phyloP scores from a whole-genome alignment of 208 protist genomes.

The Angomonas deanei region DNA sequence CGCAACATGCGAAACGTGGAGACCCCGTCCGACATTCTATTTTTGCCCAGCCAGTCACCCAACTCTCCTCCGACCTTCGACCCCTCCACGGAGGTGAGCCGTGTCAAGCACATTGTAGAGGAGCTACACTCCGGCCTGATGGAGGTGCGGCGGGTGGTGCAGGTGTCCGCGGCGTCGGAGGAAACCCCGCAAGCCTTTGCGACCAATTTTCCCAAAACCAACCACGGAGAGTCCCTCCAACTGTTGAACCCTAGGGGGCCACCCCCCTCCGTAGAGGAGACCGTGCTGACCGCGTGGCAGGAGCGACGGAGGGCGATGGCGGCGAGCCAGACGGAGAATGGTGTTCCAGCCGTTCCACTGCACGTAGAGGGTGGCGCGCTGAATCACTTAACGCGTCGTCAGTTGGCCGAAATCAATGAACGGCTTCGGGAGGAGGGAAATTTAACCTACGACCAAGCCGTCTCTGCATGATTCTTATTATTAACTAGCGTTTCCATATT shows the following conservation, averaged over 20 bases:
- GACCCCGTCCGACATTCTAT: background rate
- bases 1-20: background rate
- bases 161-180: background rate
- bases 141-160: slow-evolving; percentile 4
- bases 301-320: background rate
- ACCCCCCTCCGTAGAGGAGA: background rate
- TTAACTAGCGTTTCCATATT: background rate
- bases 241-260: background rate
- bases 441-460: slow-evolving; percentile 1
- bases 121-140: background rate
- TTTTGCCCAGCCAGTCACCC: background rate
- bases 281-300: background rate
- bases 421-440: background rate
- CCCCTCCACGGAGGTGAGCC: background rate
- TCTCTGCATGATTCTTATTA: background rate
- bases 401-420: background rate
- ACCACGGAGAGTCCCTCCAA: background rate
- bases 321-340: background rate
- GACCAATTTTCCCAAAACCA: background rate
- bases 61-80: slow-evolving; percentile 1
- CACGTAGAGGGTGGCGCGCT: background rate
- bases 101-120: background rate
- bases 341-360: slow-evolving; percentile 2
- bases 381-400: background rate
- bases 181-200: background rate